Percentiles rank a stretch among this genome's conserved stretches.
Evolutionary conservation across 352 stramenopile species (phyloP).

Genomic region (Pythium angustatum): DNA sequence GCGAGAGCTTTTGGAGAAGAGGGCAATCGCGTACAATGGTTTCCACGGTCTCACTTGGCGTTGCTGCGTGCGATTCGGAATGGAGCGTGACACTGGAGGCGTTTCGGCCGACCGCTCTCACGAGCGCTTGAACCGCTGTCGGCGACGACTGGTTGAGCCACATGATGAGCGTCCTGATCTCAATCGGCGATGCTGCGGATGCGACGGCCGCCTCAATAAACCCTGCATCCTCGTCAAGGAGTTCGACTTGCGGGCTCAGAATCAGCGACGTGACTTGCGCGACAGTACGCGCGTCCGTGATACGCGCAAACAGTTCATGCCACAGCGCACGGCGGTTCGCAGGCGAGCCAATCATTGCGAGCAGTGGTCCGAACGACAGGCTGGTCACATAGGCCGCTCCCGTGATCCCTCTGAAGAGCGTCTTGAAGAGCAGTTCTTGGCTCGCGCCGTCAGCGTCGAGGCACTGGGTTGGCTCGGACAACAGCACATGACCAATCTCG

Average conservation of each 20-base stretch:
- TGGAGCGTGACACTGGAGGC: slow-evolving; percentile 6
- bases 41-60: slow-evolving; percentile 1
- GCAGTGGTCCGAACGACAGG: slow-evolving; percentile 19
- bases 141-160: slow-evolving; percentile 19
- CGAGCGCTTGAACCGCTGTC: slow-evolving; percentile 1
- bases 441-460: background rate
- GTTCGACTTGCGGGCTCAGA: slow-evolving; percentile 17
- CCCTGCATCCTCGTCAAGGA: slow-evolving; percentile 7
- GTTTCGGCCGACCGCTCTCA: background rate
- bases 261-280: slow-evolving; percentile 7
- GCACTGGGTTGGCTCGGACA: background rate
- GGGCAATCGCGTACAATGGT: slow-evolving; percentile 1
- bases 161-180: slow-evolving; percentile 5
- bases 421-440: slow-evolving; percentile 9
- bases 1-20: slow-evolving; percentile 1
- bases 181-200: background rate
- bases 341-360: slow-evolving; percentile 9
- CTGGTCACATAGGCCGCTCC: slow-evolving; percentile 13
- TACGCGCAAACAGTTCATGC: slow-evolving; percentile 12
- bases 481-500: slow-evolving; percentile 15
- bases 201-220: slow-evolving; percentile 11
- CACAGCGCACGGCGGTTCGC: slow-evolving; percentile 11
- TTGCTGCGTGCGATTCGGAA: slow-evolving; percentile 13
- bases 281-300: background rate
- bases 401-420: slow-evolving; percentile 14